Percentiles rank a stretch among this genome's conserved stretches.
Conservation (phyloP, 768 basidiomycete genomes). For the Sporobolomyces pararoseus region DNA sequence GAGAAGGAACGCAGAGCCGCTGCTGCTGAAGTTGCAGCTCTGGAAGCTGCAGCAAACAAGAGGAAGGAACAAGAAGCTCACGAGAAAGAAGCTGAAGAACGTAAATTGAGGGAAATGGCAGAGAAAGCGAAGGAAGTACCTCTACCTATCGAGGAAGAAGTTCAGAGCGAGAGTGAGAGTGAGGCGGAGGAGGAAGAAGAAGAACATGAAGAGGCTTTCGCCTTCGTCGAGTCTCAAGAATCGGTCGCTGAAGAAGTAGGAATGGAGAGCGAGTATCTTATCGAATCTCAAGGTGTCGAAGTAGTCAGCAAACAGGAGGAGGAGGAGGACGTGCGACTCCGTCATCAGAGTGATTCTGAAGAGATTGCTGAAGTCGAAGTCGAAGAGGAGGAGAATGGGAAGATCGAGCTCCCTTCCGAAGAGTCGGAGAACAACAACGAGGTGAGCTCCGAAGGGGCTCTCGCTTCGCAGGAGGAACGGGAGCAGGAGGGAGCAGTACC, state of each 20-base stretch:
- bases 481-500: background rate
- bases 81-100: constrained; percentile 1
- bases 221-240: constrained; percentile 2
- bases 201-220: background rate
- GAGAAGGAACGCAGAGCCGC: background rate
- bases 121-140: constrained; percentile 16
- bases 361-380: too few relatives aligned
- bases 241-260: constrained; percentile 1
- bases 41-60: constrained; percentile 3
- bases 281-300: constrained; percentile 25
- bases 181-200: background rate
- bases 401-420: too few relatives aligned
- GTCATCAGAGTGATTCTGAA: too few relatives aligned
- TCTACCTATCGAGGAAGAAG: background rate
- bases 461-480: background rate
- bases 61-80: background rate
- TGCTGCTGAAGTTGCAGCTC: background rate
- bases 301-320: too few relatives aligned
- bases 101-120: constrained; percentile 4
- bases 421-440: too few relatives aligned
- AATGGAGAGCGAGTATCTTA: constrained; percentile 23
- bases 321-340: background rate
- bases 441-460: too few relatives aligned
- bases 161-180: background rate
- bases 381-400: too few relatives aligned